These are phyloP conservation scores for Lasiosphaeris hirsuta DNA, from an alignment of 495 filamentous ascomycete genomes.

Conservation along the genomic window DNA sequence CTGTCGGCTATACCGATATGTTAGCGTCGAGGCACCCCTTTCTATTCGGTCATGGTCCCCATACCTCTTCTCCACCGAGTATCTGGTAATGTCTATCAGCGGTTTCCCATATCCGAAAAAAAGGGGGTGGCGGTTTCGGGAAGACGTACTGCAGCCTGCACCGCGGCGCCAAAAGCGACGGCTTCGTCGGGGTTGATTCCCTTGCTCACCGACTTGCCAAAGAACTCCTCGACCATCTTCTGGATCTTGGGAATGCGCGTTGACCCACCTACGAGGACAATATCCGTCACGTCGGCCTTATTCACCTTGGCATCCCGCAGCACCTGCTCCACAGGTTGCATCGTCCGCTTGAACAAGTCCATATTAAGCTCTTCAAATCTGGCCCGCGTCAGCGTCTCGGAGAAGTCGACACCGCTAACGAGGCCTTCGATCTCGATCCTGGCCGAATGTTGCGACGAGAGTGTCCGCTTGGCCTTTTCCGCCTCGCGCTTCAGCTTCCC, in stretches of 20 bases:
- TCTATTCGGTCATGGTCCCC: slow-evolving; percentile 26
- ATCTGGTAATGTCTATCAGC: slow-evolving; percentile 28
- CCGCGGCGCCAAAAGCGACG: slow-evolving; percentile 88
- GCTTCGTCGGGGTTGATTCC: slow-evolving; percentile 95
- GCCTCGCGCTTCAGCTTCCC: slow-evolving; percentile 97
- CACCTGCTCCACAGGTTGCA: slow-evolving; percentile 92
- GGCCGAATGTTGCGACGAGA: slow-evolving; percentile 91
- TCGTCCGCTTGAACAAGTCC: slow-evolving; percentile 90
- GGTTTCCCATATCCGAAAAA: background rate
- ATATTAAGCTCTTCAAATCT: slow-evolving; percentile 97
- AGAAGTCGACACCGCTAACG: slow-evolving; percentile 88
- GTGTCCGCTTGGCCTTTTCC: slow-evolving; percentile 96
- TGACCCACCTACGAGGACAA: slow-evolving; percentile 83
- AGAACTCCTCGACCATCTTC: slow-evolving; percentile 86
- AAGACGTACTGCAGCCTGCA: slow-evolving; percentile 70
- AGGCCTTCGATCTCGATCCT: slow-evolving; percentile 95
- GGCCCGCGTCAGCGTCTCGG: slow-evolving; percentile 89
- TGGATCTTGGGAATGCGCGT: slow-evolving; percentile 94
- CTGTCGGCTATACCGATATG: too few species aligned
- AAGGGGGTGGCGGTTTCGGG: background rate
- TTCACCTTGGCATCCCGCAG: slow-evolving; percentile 79
- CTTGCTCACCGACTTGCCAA: slow-evolving; percentile 89
- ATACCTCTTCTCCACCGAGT: slow-evolving; percentile 68
- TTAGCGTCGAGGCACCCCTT: too few species aligned
- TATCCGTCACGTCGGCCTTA: slow-evolving; percentile 75